phyloP scores from a whole-genome alignment of 352 stramenopile genomes.

The Pythium oligandrum region DNA sequence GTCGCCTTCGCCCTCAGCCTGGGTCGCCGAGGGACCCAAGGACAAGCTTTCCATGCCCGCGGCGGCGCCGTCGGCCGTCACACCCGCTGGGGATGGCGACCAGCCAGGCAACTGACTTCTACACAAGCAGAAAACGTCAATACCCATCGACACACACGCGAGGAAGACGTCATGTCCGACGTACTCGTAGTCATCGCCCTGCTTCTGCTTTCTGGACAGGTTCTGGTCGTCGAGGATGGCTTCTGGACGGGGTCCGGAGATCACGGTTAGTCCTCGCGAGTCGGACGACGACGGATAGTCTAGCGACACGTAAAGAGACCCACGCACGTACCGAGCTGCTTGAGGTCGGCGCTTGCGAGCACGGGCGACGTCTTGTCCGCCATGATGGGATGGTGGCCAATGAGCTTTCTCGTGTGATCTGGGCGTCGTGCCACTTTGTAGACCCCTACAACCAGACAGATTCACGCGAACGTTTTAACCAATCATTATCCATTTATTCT shows the following conservation, averaged over 20 bases:
- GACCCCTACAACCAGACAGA: too few species aligned
- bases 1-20: conserved; percentile 1
- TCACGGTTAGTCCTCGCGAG: too few species aligned
- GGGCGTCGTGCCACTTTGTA: too few species aligned
- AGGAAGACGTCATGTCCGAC: background rate
- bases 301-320: too few species aligned
- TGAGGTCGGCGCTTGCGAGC: conserved; percentile 11
- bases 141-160: background rate
- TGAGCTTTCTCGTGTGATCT: too few species aligned
- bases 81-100: conserved; percentile 21
- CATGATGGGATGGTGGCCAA: background rate
- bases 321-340: conserved; percentile 8
- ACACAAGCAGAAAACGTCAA: background rate
- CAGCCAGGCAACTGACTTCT: conserved; percentile 59
- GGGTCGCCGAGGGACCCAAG: too few species aligned
- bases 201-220: conserved; percentile 1
- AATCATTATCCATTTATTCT: too few species aligned
- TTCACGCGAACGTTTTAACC: too few species aligned
- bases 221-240: conserved; percentile 5
- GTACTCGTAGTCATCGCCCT: conserved; percentile 6
- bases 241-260: background rate
- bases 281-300: too few species aligned
- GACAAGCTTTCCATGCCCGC: background rate
- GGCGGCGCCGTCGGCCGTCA: conserved; percentile 11
- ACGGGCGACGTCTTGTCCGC: conserved; percentile 13